A percentile compares a stretch with the other conserved stretches of the same genome.
These are phyloP conservation scores for Nicotiana tabacum DNA, from an alignment of 257 asterid genomes.

Conservation along the genomic window DNA sequence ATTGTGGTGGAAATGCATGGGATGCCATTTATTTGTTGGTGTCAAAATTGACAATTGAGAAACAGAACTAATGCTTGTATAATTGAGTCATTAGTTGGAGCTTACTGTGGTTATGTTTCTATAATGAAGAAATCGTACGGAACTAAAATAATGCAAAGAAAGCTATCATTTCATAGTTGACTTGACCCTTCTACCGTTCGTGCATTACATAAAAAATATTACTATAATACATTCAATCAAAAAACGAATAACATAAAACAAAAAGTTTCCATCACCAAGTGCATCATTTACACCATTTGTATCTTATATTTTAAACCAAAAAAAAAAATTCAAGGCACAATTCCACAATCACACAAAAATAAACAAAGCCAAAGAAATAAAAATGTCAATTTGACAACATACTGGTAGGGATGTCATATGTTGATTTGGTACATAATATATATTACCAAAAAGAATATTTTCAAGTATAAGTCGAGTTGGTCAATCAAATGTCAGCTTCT, in stretches of 20 bases:
- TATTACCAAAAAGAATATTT: neutral
- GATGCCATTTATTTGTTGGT: constrained; percentile 1
- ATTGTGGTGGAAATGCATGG: neutral
- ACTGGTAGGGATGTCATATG: neutral
- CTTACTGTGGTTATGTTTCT: neutral
- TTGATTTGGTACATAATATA: neutral
- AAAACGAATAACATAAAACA: neutral
- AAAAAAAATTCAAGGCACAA: neutral
- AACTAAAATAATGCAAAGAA: neutral
- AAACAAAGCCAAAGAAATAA: neutral
- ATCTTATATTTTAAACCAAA: neutral
- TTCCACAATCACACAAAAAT: neutral
- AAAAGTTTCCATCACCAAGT: constrained; percentile 3
- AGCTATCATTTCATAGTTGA: neutral
- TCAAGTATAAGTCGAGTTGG: neutral
- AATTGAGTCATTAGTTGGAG: neutral
- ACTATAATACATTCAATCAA: neutral
- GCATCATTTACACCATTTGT: constrained; percentile 1
- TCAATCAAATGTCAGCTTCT: constrained; percentile 9
- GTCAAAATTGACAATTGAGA: neutral
- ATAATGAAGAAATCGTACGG: neutral
- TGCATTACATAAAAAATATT: neutral
- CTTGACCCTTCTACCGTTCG: neutral
- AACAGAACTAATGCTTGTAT: neutral
- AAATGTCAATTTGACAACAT: neutral